Conservation (phyloP, 129 eudicot genomes). For the Artemisia tridentata region DNA sequence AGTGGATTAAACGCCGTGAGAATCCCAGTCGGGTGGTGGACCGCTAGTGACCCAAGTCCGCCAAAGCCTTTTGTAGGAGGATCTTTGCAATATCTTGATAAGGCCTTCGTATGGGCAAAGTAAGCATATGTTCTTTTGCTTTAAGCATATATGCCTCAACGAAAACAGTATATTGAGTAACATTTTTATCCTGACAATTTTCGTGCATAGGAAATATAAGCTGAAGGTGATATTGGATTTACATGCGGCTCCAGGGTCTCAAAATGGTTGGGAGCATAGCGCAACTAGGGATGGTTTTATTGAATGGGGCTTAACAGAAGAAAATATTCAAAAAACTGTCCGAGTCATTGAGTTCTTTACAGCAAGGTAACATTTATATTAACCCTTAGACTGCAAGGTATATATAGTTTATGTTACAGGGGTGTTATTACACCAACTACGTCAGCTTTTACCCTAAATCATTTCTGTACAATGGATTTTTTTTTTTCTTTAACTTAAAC, state of each 20-base stretch:
- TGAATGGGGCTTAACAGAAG: conserved; percentile 69
- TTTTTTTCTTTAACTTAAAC: too few relatives aligned
- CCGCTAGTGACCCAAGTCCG: conserved; percentile 64
- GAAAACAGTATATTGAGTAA: background rate
- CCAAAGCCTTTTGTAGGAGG: conserved; percentile 75
- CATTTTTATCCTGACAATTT: background rate
- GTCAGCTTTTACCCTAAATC: too few relatives aligned
- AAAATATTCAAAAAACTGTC: conserved; percentile 51
- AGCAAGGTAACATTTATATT: conserved; percentile 36
- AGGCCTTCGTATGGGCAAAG: conserved; percentile 76
- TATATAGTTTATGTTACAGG: too few relatives aligned
- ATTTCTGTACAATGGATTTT: too few relatives aligned
- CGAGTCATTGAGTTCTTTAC: conserved; percentile 58
- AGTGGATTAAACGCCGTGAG: conserved; percentile 67
- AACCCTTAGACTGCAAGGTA: background rate
- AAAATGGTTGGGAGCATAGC: conserved; percentile 73
- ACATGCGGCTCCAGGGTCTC: conserved; percentile 88
- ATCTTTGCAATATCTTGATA: conserved; percentile 66
- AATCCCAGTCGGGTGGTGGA: conserved; percentile 94
- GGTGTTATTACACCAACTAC: too few relatives aligned
- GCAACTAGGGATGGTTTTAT: conserved; percentile 49
- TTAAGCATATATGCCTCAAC: background rate
- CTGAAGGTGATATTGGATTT: conserved; percentile 68
- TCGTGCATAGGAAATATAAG: conserved; percentile 45
- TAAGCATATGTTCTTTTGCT: conserved; percentile 26